Evolutionary conservation across 495 filamentous ascomycete genomes (phyloP), one percentile per base, ranked within the genome.

Genomic region (Xylaria cubensis): DNA sequence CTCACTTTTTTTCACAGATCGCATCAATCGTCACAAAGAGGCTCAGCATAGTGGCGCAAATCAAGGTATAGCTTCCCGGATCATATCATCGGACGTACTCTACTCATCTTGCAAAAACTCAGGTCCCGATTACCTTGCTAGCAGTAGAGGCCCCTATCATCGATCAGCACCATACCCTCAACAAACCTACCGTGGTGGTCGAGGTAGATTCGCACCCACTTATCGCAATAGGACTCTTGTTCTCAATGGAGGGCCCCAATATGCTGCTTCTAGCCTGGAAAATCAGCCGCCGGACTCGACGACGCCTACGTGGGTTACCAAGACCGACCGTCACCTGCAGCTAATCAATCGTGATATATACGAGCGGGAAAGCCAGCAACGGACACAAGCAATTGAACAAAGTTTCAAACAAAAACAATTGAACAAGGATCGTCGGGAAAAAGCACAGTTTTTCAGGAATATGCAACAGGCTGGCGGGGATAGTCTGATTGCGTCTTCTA

Each of bases 301-400:
- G 13, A 84, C 79, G 8, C 78, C 83, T 12, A 83, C 88, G 13
- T 97, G 93, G 92, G 89, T 97, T 41, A 87, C 91, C 26, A 95
- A 92, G 78, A 90, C 85, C 66, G 94, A 94, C 74, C 92, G 94
- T 65, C 94, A 97, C 74, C 88, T 95, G 81, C 94, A 97, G 80
- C 81, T 97, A 61, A 97, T 98, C 82, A 97, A 97, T 77, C 86
- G 90, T 21, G 87, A 90, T 3, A 87, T 97, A 17, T 97, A 93
- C 81, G 91, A 97, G 75, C 91, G 93, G 80, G 89, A 93, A 67
- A 85, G 86, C 1, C 88, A 90, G 73, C 86, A 88, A n/a, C 86
- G 93, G 46, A 84, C 89, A 1, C 90, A 89, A 76, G 93, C 93
- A 12, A 91, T 96, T 62, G 91, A 94, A 72, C 87, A 92, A 74